Evolutionary conservation across 1,284 basidiomycete species (phyloP), one percentile per base, ranked within the genome.

Genomic region (Tilletia setariae): DNA sequence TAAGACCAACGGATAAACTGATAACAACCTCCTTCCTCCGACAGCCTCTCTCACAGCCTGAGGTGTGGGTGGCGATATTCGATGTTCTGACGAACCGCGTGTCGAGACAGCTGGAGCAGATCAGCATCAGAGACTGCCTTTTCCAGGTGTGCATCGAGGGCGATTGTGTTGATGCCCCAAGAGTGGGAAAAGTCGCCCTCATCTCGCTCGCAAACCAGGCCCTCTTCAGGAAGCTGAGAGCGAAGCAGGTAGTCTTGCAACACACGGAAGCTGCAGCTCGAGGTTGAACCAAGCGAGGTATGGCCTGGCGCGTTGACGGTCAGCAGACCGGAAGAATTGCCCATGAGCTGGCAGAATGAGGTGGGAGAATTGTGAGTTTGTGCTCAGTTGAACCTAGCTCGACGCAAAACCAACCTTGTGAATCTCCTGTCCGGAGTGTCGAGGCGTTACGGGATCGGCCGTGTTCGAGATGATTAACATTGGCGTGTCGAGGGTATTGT

Each of bases 401-500:
- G 19, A 53, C 13, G 28, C 6, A 16, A 61, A 8, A 61, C 56
- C 19, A 13, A 67, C 61, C 6, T 35, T 42, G 51, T 74, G 59
- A 53, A 72, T 64, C 46, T 68, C 68, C n/a, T 64, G 51, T 6
- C 66, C 72, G 7, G 66, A 66, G 1, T 63, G n/a, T 40, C 69
- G 66, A 2, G 72, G 72, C 4, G 72, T 73, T 47, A 73, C 69
- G 1, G 72, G 72, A 23, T 74, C 70, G 19, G 70, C 72, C 7
- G 70, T 74, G 44, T 74, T 74, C 30, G 49, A 62, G 61, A 74
- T 65, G 63, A 71, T 69, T 40, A 74, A 44, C 68, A 74, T 70
- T 0, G 68, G 70, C 0, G 66, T 66, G 1, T 64, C 32, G 43
- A 71, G 66, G 4, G 68, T 71, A 2, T 56, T 66, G 67, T 73